phyloP scores from a whole-genome alignment of 352 stramenopile species.

The Globisporangium abappressorium region DNA sequence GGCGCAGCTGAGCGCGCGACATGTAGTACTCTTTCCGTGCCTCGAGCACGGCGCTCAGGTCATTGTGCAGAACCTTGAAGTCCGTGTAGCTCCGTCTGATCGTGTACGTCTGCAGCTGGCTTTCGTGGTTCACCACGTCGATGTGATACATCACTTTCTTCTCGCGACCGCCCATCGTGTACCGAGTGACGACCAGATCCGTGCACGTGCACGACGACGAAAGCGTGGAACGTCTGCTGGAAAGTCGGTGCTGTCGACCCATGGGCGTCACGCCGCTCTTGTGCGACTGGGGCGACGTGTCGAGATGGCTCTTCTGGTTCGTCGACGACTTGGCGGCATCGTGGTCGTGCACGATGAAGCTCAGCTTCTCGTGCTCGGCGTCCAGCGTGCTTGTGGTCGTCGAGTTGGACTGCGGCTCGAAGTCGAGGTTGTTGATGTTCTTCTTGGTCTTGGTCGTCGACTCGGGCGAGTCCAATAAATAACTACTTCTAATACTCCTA shows the following conservation, averaged over 20 bases:
- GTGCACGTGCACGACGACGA: conserved; percentile 36
- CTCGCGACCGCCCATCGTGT: conserved; percentile 61
- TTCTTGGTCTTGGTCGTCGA: neutral
- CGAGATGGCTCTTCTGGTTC: neutral
- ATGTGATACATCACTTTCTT: conserved; percentile 89
- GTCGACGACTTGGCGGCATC: conserved; percentile 8
- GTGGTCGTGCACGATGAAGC: conserved; percentile 9
- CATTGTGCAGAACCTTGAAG: conserved; percentile 74
- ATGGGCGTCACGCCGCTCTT: neutral
- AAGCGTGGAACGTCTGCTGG: conserved; percentile 40
- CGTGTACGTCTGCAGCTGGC: conserved; percentile 78
- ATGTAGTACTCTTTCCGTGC: conserved; percentile 56
- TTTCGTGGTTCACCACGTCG: conserved; percentile 70
- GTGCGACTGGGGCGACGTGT: conserved; percentile 12
- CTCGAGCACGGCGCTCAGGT: conserved; percentile 67
- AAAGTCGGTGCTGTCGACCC: conserved; percentile 12
- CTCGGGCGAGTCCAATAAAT: conserved; percentile 23
- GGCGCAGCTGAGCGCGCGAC: conserved; percentile 13
- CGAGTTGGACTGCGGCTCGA: conserved; percentile 12
- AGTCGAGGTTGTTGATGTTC: neutral
- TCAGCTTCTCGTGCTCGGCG: conserved; percentile 28
- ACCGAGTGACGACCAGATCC: conserved; percentile 69
- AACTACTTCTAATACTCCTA: conserved; percentile 21
- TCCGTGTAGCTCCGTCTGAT: conserved; percentile 84
- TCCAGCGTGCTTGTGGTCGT: conserved; percentile 7